Conservation (phyloP, 306 rosid species). For the Glycyrrhiza uralensis region DNA sequence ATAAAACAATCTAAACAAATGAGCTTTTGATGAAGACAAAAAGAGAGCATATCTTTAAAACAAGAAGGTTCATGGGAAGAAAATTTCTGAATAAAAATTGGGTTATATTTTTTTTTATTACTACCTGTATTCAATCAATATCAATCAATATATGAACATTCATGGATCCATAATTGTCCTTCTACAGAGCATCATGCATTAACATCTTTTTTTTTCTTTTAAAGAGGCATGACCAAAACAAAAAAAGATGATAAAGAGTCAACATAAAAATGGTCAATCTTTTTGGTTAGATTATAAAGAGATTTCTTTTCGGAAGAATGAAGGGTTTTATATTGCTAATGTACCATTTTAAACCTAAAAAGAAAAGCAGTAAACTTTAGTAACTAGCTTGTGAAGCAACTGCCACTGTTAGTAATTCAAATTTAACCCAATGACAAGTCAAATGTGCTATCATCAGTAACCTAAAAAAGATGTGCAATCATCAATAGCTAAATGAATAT, state of each 20-base stretch:
- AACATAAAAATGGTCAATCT: not conserved
- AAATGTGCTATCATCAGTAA: not conserved
- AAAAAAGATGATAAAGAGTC: no score
- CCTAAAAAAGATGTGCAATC: conserved; percentile 10
- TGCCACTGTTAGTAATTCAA: not conserved
- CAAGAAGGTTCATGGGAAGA: no score
- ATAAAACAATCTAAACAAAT: no score
- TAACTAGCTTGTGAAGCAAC: not conserved
- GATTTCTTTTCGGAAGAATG: not conserved
- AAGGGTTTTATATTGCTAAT: not conserved
- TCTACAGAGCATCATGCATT: not conserved
- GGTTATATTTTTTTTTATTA: no score
- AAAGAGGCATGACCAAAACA: no score
- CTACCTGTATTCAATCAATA: no score
- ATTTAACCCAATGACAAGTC: not conserved
- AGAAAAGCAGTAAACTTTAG: not conserved
- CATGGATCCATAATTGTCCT: not conserved
- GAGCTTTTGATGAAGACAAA: no score
- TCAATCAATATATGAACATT: not conserved
- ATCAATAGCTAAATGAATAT: no score
- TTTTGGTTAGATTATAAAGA: not conserved
- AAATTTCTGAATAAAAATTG: no score
- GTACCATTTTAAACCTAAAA: not conserved
- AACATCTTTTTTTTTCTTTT: no score
- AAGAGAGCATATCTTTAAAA: no score